Evolutionary conservation across 352 stramenopile genomes (phyloP), one percentile per base, ranked within the genome.

Genomic region (Globisporangium carolinianum): DNA sequence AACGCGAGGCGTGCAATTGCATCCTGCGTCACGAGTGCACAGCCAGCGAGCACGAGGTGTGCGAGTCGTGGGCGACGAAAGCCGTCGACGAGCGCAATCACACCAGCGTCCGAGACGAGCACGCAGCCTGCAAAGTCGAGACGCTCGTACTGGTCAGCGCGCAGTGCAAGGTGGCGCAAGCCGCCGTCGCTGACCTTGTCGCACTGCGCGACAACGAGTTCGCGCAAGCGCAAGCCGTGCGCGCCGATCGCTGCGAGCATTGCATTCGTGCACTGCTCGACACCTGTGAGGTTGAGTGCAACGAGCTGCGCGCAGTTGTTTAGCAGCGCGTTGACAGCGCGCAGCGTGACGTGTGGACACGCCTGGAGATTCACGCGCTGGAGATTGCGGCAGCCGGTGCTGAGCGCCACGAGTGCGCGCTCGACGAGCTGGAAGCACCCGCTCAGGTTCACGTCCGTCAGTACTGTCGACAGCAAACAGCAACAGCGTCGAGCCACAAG

Each of bases 371-470:
- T 93, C 17, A 98, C 61, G 37, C 66, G 66, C 17, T 75, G 69
- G 6, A 97, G 67, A 4, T 64, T 57, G 9, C 48, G 60, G 57
- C 92, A 87, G 17, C 71, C 66, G 9, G 49, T 59, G 4, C 77
- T 79, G n/a, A 98, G 66, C 0, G 87, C 78, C 24, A 91, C 75
- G 1, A 98, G 68, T 0, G 87, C 75, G 14, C 86, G 73, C 56
- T 91, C 82, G 24, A 81, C 74, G 8, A 98, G 57, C 60, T 94
- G 83, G 49, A 94, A 95, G 57, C 89, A 98, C 3, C 77, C 72
- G 17, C 58, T 75, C 2, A 91, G 43, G 9, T 84, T 79, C 18
- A 90, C 51, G 18, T 87, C 75, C 17, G 72, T 67, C 18, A 92
- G 57, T 49, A 76, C 69, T 60, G 47, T 18, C 55, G 51, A 12